Conservation (phyloP, 495 filamentous ascomycete species). For the Amphirosellinia nigrospora region DNA sequence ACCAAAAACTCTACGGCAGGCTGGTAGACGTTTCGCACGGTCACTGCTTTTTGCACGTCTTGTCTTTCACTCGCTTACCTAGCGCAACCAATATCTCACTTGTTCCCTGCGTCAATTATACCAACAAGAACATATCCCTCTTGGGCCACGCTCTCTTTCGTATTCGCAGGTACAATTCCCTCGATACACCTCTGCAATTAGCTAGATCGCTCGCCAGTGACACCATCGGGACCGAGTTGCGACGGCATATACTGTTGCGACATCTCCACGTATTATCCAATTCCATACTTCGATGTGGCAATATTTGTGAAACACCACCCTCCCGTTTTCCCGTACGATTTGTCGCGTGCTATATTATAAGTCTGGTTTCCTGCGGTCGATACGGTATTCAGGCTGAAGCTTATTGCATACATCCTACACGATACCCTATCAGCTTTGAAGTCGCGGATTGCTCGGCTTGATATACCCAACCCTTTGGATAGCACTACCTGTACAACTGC, state of each 20-base stretch:
- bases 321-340: background rate
- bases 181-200: background rate
- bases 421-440: background rate
- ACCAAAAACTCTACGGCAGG: constrained; percentile 3
- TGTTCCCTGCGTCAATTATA: background rate
- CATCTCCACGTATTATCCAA: constrained; percentile 2
- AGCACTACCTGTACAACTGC: constrained; percentile 5
- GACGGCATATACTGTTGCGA: background rate
- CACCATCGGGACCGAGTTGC: background rate
- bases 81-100: background rate
- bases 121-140: background rate
- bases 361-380: background rate
- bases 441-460: background rate
- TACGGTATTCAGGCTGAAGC: background rate
- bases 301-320: constrained; percentile 9
- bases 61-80: background rate
- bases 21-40: constrained; percentile 18
- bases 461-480: background rate
- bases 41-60: constrained; percentile 1
- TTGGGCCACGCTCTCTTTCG: background rate
- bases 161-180: background rate
- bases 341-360: background rate
- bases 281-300: background rate
- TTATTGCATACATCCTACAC: background rate
- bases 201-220: constrained; percentile 5